Evolutionary conservation across 441 rosid species (phyloP).

Genomic region (Adansonia grandidieri): DNA sequence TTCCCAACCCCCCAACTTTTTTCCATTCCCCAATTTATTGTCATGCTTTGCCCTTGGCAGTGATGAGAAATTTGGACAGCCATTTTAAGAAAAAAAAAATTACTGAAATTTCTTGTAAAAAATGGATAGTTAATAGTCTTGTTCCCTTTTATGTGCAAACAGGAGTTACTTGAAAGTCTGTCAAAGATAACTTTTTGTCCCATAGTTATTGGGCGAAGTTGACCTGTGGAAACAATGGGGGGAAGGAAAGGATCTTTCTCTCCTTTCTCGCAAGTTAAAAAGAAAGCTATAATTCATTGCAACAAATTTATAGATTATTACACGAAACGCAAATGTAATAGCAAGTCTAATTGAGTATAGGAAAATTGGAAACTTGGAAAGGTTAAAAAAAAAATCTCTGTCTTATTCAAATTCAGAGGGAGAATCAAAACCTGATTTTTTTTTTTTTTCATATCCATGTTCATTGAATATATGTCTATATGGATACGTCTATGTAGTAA

Average conservation of each 20-base stretch:
- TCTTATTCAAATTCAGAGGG: too few species aligned
- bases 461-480: neutral
- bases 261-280: neutral
- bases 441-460: neutral
- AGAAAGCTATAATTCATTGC: neutral
- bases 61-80: neutral
- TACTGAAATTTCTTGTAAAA: neutral
- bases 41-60: neutral
- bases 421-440: too few species aligned
- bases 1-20: constrained; percentile 14
- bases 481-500: neutral
- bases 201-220: neutral
- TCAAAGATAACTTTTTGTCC: neutral
- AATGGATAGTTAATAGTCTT: neutral
- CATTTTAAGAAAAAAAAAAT: neutral
- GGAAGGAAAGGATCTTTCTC: neutral
- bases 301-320: neutral
- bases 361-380: neutral
- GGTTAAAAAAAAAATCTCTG: too few species aligned
- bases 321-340: neutral
- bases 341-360: neutral
- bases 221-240: neutral
- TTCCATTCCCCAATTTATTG: neutral
- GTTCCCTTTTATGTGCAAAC: neutral
- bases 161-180: neutral